These are phyloP conservation scores for Ophiocordyceps robertsii DNA, from an alignment of 2,329 filamentous ascomycete species.

Conservation along the genomic window DNA sequence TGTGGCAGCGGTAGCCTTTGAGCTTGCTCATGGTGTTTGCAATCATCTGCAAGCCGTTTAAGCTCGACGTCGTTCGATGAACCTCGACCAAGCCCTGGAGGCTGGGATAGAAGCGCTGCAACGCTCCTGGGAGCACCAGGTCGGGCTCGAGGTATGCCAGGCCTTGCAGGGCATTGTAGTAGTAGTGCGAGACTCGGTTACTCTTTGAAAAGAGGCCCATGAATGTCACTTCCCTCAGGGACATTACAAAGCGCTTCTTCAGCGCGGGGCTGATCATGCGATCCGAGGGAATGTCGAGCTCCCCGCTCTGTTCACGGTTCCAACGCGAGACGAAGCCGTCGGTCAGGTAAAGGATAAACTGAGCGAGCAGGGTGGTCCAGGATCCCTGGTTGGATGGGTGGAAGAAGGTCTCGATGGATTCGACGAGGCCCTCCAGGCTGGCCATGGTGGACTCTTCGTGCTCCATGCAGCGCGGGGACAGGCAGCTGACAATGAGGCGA, in stretches of 20 bases:
- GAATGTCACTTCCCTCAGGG: slow-evolving; percentile 83
- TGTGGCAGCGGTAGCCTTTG: slow-evolving; percentile 92
- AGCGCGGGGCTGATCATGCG: slow-evolving; percentile 68
- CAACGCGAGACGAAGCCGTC: slow-evolving; percentile 96
- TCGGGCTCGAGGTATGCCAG: slow-evolving; percentile 84
- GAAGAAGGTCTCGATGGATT: slow-evolving; percentile 96
- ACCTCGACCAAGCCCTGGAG: slow-evolving; percentile 95
- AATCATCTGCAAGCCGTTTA: slow-evolving; percentile 84
- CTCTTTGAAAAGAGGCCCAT: slow-evolving; percentile 99
- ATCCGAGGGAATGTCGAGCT: slow-evolving; percentile 73
- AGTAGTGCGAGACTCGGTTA: slow-evolving; percentile 80
- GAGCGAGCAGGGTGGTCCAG: slow-evolving; percentile 83
- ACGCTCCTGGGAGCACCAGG: slow-evolving; percentile 78
- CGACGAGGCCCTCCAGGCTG: slow-evolving; percentile 79
- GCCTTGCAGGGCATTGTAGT: slow-evolving; percentile 77
- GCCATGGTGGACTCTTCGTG: slow-evolving; percentile 68
- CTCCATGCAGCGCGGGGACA: slow-evolving; percentile 72
- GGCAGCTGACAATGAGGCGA: slow-evolving; percentile 81
- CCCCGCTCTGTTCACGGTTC: slow-evolving; percentile 88
- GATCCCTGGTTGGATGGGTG: slow-evolving; percentile 89
- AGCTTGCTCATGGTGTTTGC: slow-evolving; percentile 82
- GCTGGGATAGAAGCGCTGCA: slow-evolving; percentile 94
- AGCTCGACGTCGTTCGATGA: slow-evolving; percentile 85
- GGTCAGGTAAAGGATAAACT: slow-evolving; percentile 81
- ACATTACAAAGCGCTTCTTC: slow-evolving; percentile 78